Base-by-base conservation (phyloP, 768 basidiomycete species). In the Cubamyces lactineus region DNA sequence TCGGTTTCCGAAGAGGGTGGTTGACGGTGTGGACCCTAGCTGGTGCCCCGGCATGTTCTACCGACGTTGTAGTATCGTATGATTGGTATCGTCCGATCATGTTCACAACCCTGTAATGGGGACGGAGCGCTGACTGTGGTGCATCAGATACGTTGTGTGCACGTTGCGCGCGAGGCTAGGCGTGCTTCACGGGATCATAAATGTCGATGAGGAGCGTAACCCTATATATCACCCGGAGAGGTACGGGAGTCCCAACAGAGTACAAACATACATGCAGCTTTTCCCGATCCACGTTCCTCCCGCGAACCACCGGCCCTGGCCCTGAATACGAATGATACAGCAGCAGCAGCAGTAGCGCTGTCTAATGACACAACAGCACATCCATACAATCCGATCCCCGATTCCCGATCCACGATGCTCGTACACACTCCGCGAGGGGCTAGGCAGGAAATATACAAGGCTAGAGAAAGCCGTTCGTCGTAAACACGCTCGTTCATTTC, bases 221-320 rank as follows among this genome's bases (percentile, higher is more conserved):
- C 28, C 43, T n/a, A 47, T 57, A 50, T 57, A 57, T 57, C 57
- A 57, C 57, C 38, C 48, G 47, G 54, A 50, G 34, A 34, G 1
- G 9, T 34, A 11, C 34, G 5, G 9, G 28, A 30, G 8, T 30
- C 28, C 28, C 3, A 30, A 3, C 3, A 34, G 15, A 3, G 43
- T 30, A 21, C 12, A 47, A 40, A 28, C 57, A 48, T 50, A 57
- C 47, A 23, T 57, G 50, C 57, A 57, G 39, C 46, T 15, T 16
- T 16, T 15, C 17, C 45, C 46, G 46, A 21, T 40, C 38, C 39
- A 38, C 34, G 34, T 34, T 19, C 47, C 13, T 24, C 17, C 48
- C 34, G 34, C 46, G 30, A 49, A 57, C 34, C 56, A 23, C 39
- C 38, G 34, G 28, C 30, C 30, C 38, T 34, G 17, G 19, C 34